phyloP scores from a whole-genome alignment of 2,329 filamentous ascomycete species.

The Aureobasidium namibiae region DNA sequence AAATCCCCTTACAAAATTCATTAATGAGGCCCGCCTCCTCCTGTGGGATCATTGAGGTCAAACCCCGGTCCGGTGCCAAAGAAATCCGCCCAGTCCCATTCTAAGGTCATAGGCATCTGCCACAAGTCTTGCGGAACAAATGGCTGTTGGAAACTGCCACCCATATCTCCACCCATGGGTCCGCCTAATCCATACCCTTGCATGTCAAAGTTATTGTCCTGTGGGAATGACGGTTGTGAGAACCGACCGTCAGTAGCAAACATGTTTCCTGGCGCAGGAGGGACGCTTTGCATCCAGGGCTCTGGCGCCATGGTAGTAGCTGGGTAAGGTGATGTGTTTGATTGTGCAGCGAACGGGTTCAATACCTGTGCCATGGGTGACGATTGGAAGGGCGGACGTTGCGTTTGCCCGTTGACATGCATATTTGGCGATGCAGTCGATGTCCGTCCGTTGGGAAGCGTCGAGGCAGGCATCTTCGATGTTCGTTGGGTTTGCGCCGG shows the following conservation, averaged over 20 bases:
- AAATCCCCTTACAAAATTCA: not conserved
- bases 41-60: conserved; percentile 1
- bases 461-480: conserved; percentile 18
- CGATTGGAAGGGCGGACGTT: not conserved
- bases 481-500: conserved; percentile 12
- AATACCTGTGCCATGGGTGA: not conserved
- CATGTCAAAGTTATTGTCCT: conserved; percentile 15
- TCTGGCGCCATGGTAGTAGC: not conserved
- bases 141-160: conserved; percentile 62
- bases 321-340: not conserved
- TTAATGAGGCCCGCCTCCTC: not conserved
- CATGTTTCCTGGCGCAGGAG: not conserved
- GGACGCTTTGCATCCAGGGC: not conserved
- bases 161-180: conserved; percentile 19
- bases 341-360: not conserved
- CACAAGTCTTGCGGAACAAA: conserved; percentile 90
- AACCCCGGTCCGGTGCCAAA: conserved; percentile 12
- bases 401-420: not conserved
- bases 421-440: not conserved
- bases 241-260: not conserved
- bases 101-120: conserved; percentile 90
- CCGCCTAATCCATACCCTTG: conserved; percentile 9
- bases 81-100: conserved; percentile 68
- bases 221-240: not conserved
- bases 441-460: conserved; percentile 9